phyloP scores from a whole-genome alignment of 768 basidiomycete species.

The Rhodotorula toruloides region DNA sequence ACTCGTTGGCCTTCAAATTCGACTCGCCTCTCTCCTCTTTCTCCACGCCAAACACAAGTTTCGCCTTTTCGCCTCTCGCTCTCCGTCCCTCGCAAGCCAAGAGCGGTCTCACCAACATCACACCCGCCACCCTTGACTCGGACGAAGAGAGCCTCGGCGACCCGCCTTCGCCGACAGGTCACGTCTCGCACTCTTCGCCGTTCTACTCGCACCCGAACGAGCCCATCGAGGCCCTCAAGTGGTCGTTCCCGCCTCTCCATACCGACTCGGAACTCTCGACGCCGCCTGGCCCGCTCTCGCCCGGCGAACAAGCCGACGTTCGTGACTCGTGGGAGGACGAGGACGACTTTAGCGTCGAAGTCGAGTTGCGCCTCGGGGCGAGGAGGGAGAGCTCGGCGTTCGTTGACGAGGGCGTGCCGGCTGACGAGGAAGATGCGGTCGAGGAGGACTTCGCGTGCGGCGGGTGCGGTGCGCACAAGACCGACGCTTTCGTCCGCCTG shows the following conservation, averaged over 20 bases:
- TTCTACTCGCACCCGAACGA: neutral
- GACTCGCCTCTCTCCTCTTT: neutral
- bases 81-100: neutral
- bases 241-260: too few relatives aligned
- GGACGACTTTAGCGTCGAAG: neutral
- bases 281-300: too few relatives aligned
- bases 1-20: neutral
- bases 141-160: too few relatives aligned
- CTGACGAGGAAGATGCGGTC: neutral
- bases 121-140: too few relatives aligned
- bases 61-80: neutral
- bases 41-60: conserved; percentile 15
- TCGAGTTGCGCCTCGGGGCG: neutral
- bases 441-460: conserved; percentile 15
- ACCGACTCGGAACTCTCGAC: too few relatives aligned
- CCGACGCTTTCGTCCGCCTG: conserved; percentile 22
- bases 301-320: neutral
- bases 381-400: too few relatives aligned
- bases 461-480: conserved; percentile 8
- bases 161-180: too few relatives aligned
- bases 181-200: too few relatives aligned
- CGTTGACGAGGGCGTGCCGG: neutral
- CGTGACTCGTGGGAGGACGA: neutral
- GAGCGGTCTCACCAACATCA: too few relatives aligned
- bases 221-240: conserved; percentile 7